Percentiles rank a stretch among this genome's conserved stretches.
These are phyloP conservation scores for Rosa lucieae DNA, from an alignment of 306 rosid genomes.

Conservation along the genomic window DNA sequence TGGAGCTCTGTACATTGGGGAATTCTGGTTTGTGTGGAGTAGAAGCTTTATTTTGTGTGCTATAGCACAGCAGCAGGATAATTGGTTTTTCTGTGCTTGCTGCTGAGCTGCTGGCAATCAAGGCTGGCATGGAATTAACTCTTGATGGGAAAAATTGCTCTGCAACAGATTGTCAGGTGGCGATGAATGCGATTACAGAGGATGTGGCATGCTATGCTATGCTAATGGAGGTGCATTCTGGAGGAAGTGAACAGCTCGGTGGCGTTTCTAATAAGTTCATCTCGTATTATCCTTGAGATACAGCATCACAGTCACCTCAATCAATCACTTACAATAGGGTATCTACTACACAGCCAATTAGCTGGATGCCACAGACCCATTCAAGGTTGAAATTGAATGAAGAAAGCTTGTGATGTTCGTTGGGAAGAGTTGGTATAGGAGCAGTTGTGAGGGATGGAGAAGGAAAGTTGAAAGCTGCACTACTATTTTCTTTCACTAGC, in stretches of 20 bases:
- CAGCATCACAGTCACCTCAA: neutral
- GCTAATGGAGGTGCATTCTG: no score
- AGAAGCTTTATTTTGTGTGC: no score
- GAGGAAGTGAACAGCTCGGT: no score
- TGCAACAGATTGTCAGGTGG: no score
- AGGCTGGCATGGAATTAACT: neutral
- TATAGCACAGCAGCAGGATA: no score
- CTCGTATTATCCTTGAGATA: neutral
- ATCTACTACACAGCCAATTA: neutral
- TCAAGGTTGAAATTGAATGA: neutral
- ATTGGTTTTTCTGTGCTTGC: neutral
- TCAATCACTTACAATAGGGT: neutral
- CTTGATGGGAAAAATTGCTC: no score
- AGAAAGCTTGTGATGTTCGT: neutral
- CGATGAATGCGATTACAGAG: no score
- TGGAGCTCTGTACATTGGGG: no score
- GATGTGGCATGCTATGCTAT: no score
- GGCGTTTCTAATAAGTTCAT: neutral
- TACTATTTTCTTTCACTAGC: neutral
- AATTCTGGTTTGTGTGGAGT: no score
- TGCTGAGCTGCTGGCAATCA: neutral
- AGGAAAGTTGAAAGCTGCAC: neutral
- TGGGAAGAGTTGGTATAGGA: neutral
- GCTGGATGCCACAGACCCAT: neutral
- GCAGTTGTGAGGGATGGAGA: neutral